These are phyloP conservation scores for Pistacia vera DNA, from an alignment of 345 rosid species.

Conservation along the genomic window DNA sequence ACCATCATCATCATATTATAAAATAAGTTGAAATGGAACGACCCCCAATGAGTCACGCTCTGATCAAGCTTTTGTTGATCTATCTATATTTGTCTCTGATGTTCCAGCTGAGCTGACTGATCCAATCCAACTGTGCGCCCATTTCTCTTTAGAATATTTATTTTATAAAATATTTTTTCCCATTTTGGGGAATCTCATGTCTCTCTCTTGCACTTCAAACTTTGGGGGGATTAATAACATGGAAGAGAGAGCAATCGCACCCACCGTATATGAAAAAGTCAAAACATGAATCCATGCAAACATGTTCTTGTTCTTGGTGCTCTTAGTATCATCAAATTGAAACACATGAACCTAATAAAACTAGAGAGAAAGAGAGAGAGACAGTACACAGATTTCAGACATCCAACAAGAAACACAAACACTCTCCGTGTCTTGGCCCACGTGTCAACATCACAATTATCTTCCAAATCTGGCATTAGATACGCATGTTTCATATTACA, in stretches of 20 bases:
- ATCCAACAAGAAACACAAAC: no score
- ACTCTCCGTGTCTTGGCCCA: slow-evolving; percentile 27
- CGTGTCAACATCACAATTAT: slow-evolving; percentile 48
- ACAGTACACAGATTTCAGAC: no score
- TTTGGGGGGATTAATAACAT: no score
- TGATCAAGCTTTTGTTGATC: slow-evolving; percentile 4
- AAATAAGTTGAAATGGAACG: slow-evolving; percentile 19
- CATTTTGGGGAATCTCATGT: neutral
- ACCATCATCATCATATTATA: no score
- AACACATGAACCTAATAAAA: no score
- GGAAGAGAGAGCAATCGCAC: slow-evolving; percentile 8
- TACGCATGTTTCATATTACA: slow-evolving; percentile 49
- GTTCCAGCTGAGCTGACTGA: neutral
- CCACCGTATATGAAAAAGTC: slow-evolving; percentile 34
- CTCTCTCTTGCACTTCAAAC: neutral
- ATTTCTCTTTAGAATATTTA: neutral
- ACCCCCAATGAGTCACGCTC: slow-evolving; percentile 27
- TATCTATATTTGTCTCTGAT: slow-evolving; percentile 15
- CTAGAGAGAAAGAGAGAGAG: no score
- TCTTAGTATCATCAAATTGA: no score
- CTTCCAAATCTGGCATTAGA: slow-evolving; percentile 44
- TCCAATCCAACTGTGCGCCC: neutral
- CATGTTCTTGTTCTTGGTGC: neutral
- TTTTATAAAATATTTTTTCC: neutral
- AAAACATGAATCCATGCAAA: slow-evolving; percentile 39